These are phyloP conservation scores for Asparagopsis taxiformis DNA, from an alignment of 31 red algal species.

Conservation along the genomic window DNA sequence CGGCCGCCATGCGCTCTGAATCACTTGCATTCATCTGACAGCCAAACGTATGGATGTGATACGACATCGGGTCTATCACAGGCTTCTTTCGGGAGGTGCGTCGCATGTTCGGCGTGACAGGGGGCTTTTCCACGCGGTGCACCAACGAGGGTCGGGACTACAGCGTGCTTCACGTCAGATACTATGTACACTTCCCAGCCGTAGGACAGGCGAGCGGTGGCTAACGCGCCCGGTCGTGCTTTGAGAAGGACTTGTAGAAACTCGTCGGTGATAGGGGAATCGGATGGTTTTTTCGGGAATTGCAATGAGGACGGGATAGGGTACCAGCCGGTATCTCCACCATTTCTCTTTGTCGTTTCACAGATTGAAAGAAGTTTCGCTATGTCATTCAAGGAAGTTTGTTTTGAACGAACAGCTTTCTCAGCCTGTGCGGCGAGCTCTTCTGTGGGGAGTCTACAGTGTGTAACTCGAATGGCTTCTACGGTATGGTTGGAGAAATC, in stretches of 20 bases:
- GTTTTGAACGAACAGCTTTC: conserved; percentile 24
- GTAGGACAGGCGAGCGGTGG: conserved; percentile 14
- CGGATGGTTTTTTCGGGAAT: too few species aligned
- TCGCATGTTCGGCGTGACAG: conserved; percentile 18
- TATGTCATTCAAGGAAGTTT: conserved; percentile 43
- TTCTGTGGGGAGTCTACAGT: conserved; percentile 66
- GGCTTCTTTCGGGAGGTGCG: conserved; percentile 24
- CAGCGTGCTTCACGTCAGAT: conserved; percentile 41
- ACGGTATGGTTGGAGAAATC: conserved; percentile 60
- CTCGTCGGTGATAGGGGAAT: too few species aligned
- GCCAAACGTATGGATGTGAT: conserved; percentile 78
- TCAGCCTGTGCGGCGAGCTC: conserved; percentile 54
- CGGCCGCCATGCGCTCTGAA: conserved; percentile 77
- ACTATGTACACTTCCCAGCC: conserved; percentile 70
- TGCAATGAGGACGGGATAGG: too few species aligned
- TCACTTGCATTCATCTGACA: conserved; percentile 96
- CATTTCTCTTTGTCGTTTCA: conserved; percentile 18
- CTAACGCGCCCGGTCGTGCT: conserved; percentile 31
- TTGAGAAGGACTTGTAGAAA: not conserved
- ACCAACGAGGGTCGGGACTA: conserved; percentile 27
- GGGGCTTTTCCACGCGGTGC: conserved; percentile 18
- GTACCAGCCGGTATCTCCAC: conserved; percentile 87
- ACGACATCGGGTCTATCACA: conserved; percentile 26
- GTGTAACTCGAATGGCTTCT: conserved; percentile 64
- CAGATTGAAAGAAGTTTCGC: conserved; percentile 63